Conservation (phyloP, 495 filamentous ascomycete species). For the Penicillium angulare region DNA sequence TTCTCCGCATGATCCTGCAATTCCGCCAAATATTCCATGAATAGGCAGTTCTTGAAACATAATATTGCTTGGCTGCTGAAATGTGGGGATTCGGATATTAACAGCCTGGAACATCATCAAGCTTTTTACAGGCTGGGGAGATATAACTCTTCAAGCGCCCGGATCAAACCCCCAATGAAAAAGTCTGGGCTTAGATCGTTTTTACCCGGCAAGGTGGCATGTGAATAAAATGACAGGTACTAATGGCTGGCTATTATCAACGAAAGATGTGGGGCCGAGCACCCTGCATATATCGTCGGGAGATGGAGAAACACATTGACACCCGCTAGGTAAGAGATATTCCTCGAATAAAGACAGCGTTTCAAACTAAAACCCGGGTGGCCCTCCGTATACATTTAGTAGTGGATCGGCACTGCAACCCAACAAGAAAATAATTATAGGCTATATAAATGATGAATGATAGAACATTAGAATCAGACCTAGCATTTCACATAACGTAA, state of each 20-base stretch:
- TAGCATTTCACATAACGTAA: too few relatives aligned
- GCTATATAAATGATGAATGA: too few relatives aligned
- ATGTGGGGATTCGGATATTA: too few relatives aligned
- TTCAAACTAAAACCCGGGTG: not conserved
- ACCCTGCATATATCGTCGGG: not conserved
- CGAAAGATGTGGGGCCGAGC: not conserved
- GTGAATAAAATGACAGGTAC: not conserved
- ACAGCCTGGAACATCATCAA: not conserved
- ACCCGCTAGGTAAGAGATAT: not conserved
- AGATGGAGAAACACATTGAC: not conserved
- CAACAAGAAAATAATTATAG: not conserved
- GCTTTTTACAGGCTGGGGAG: too few relatives aligned
- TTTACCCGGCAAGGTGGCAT: not conserved
- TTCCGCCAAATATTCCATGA: too few relatives aligned
- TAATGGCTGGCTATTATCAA: not conserved
- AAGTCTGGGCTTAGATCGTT: too few relatives aligned
- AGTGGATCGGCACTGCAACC: not conserved
- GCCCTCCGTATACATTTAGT: conserved; percentile 1
- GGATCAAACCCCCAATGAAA: too few relatives aligned
- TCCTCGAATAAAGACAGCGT: conserved; percentile 6
- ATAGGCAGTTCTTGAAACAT: not conserved
- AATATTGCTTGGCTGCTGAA: too few relatives aligned
- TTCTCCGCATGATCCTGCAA: not conserved
- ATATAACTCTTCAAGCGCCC: too few relatives aligned
- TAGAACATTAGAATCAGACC: too few relatives aligned